Evolutionary conservation across 2,329 filamentous ascomycete genomes (phyloP).

Genomic region (Macrophomina pseudophaseolina): DNA sequence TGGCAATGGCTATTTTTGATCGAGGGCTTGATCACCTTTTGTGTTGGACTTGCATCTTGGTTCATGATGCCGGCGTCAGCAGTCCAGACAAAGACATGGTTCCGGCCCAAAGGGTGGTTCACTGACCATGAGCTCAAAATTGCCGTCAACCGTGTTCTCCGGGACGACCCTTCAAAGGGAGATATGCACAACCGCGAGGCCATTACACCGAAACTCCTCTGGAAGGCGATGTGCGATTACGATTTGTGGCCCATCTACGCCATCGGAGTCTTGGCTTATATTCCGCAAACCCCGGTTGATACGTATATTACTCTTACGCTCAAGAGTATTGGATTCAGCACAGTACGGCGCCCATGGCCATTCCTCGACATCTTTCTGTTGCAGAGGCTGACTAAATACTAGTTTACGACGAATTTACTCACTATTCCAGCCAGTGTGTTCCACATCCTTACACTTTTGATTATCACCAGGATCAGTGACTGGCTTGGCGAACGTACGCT

Average conservation of each 20-base stretch:
- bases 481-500: slow-evolving; percentile 54
- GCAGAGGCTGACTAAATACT: not conserved
- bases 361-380: not conserved
- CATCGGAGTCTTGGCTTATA: slow-evolving; percentile 46
- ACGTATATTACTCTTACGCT: slow-evolving; percentile 62
- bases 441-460: slow-evolving; percentile 49
- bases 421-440: slow-evolving; percentile 57
- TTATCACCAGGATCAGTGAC: slow-evolving; percentile 54
- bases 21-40: slow-evolving; percentile 60
- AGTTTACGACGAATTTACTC: slow-evolving; percentile 66
- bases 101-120: slow-evolving; percentile 67
- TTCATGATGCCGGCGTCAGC: slow-evolving; percentile 59
- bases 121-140: slow-evolving; percentile 65
- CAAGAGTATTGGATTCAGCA: slow-evolving; percentile 62
- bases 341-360: slow-evolving; percentile 31
- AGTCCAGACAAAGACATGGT: slow-evolving; percentile 60
- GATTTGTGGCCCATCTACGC: slow-evolving; percentile 43
- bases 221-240: slow-evolving; percentile 37
- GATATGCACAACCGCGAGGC: slow-evolving; percentile 55
- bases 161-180: slow-evolving; percentile 62
- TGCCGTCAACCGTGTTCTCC: slow-evolving; percentile 65
- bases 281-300: slow-evolving; percentile 57
- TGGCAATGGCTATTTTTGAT: slow-evolving; percentile 62
- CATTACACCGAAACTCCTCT: slow-evolving; percentile 32
- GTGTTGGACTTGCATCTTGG: slow-evolving; percentile 59